Percentiles rank a stretch among this genome's conserved stretches.
phyloP scores from a whole-genome alignment of 2,329 filamentous ascomycete genomes.

The Colletotrichum neosansevieriae region DNA sequence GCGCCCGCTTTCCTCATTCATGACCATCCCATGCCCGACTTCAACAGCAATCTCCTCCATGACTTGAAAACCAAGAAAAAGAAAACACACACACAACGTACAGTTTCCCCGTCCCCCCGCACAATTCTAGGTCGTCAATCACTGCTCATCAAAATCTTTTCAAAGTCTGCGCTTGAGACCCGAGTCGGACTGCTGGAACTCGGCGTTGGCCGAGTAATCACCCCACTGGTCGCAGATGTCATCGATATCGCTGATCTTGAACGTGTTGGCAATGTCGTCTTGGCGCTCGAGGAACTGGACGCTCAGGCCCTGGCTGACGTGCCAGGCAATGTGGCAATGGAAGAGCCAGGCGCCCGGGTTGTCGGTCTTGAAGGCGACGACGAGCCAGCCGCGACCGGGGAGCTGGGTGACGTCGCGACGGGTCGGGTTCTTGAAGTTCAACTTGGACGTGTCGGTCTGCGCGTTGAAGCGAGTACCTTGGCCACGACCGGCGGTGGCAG shows the following conservation, averaged over 20 bases:
- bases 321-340: slow-evolving; percentile 64
- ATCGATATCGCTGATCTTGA: slow-evolving; percentile 25
- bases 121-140: background rate
- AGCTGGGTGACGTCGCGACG: slow-evolving; percentile 60
- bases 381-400: slow-evolving; percentile 56
- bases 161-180: slow-evolving; percentile 10
- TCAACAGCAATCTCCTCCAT: slow-evolving; percentile 1
- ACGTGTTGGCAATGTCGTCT: slow-evolving; percentile 34
- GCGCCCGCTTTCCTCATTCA: slow-evolving; percentile 17
- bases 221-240: slow-evolving; percentile 22
- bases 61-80: background rate
- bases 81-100: background rate
- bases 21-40: slow-evolving; percentile 20
- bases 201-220: slow-evolving; percentile 20
- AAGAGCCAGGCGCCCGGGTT: slow-evolving; percentile 63
- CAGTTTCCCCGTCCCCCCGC: background rate
- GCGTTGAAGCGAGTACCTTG: slow-evolving; percentile 44
- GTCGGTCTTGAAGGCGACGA: slow-evolving; percentile 61
- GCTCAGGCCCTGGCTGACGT: slow-evolving; percentile 60
- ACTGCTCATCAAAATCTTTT: background rate
- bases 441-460: slow-evolving; percentile 49
- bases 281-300: slow-evolving; percentile 62
- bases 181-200: slow-evolving; percentile 23
- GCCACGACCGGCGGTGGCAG: slow-evolving; percentile 15
- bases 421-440: slow-evolving; percentile 56